phyloP scores from a whole-genome alignment of 202 grass and related monocot genomes.

The Zoysia matrella region DNA sequence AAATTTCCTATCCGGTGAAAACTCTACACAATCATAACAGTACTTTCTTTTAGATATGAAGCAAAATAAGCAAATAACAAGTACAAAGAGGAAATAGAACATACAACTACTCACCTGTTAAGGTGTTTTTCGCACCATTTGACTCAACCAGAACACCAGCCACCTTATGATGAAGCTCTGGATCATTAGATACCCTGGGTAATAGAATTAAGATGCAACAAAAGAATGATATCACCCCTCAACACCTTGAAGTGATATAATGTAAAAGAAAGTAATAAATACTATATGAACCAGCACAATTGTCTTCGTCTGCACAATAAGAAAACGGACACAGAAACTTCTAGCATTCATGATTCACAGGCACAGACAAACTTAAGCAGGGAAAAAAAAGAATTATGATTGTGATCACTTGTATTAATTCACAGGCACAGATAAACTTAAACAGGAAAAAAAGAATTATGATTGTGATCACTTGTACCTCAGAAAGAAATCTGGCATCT shows the following conservation, averaged over 20 bases:
- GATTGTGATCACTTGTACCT: slow-evolving; percentile 52
- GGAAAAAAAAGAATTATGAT: too few relatives aligned
- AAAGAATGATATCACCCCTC: slow-evolving; percentile 39
- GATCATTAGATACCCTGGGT: slow-evolving; percentile 77
- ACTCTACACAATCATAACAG: slow-evolving; percentile 54
- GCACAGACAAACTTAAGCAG: too few relatives aligned
- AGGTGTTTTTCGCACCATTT: slow-evolving; percentile 54
- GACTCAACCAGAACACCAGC: slow-evolving; percentile 88
- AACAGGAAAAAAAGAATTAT: not conserved
- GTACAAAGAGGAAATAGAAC: slow-evolving; percentile 5
- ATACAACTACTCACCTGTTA: slow-evolving; percentile 52
- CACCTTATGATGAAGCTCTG: slow-evolving; percentile 69
- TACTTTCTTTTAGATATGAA: slow-evolving; percentile 22
- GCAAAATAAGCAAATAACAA: slow-evolving; percentile 19
- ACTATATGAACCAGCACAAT: slow-evolving; percentile 9
- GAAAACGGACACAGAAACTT: slow-evolving; percentile 6
- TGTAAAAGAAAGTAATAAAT: slow-evolving; percentile 12
- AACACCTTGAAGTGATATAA: slow-evolving; percentile 8
- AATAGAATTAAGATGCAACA: slow-evolving; percentile 21
- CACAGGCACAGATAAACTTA: not conserved
- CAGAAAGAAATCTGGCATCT: slow-evolving; percentile 81
- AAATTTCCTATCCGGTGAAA: slow-evolving; percentile 93
- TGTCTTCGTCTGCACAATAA: slow-evolving; percentile 19
- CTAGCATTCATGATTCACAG: not conserved
- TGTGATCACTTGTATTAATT: not conserved